phyloP scores from a whole-genome alignment of 2,329 filamentous ascomycete genomes.

The Orbilia ellipsospora region DNA sequence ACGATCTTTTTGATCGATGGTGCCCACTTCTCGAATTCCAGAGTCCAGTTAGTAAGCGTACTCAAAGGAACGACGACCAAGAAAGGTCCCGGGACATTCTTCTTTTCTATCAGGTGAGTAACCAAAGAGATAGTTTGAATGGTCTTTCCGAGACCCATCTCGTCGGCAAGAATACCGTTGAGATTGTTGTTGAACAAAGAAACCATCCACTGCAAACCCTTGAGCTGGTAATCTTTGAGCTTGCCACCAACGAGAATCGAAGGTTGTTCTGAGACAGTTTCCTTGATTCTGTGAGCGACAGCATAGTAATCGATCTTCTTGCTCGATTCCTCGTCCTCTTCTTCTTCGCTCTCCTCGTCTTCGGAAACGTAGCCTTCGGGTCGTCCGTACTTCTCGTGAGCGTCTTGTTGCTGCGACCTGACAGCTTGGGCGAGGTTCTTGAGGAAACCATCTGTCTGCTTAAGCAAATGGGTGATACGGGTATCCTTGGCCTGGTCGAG shows the following conservation, averaged over 20 bases:
- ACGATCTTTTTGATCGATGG: slow-evolving; percentile 86
- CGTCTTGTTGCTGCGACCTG: slow-evolving; percentile 88
- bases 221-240: slow-evolving; percentile 97
- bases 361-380: slow-evolving; percentile 67
- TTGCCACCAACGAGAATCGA: slow-evolving; percentile 87
- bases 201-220: slow-evolving; percentile 99
- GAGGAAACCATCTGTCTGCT: slow-evolving; percentile 97
- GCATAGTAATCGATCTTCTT: slow-evolving; percentile 98
- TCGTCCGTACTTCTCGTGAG: slow-evolving; percentile 79
- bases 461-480: slow-evolving; percentile 95
- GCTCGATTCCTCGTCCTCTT: slow-evolving; percentile 73
- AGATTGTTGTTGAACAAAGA: slow-evolving; percentile 99
- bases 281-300: slow-evolving; percentile 93
- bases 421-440: slow-evolving; percentile 94
- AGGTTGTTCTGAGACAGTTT: slow-evolving; percentile 87
- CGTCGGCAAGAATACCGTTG: slow-evolving; percentile 97
- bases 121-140: slow-evolving; percentile 99
- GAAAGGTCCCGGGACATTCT: slow-evolving; percentile 90
- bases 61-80: slow-evolving; percentile 96
- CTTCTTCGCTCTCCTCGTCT: slow-evolving; percentile 73
- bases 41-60: slow-evolving; percentile 97
- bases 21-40: slow-evolving; percentile 99
- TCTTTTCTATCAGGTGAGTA: slow-evolving; percentile 95
- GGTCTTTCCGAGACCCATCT: slow-evolving; percentile 99
- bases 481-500: slow-evolving; percentile 99